These are phyloP conservation scores for Alternaria metachromatica DNA, from an alignment of 2,329 filamentous ascomycete species.

Conservation along the genomic window DNA sequence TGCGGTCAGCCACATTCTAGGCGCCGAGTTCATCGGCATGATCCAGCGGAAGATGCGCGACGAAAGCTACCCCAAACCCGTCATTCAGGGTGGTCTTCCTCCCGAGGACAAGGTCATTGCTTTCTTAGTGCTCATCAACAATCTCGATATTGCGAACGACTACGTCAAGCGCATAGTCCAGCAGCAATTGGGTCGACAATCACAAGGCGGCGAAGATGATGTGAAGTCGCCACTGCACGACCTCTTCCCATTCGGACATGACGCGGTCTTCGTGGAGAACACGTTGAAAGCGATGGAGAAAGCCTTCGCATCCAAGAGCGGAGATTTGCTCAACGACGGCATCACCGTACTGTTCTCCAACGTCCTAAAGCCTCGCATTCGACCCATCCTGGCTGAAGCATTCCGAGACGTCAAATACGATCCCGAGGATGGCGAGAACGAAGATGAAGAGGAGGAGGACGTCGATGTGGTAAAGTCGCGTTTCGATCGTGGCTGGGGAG, in stretches of 20 bases:
- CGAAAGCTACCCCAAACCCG: conserved; percentile 85
- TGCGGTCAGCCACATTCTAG: conserved; percentile 78
- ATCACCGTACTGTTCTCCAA: conserved; percentile 86
- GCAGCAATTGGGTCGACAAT: conserved; percentile 61
- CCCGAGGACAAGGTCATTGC: conserved; percentile 87
- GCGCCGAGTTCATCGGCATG: conserved; percentile 94
- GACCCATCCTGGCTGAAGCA: conserved; percentile 82
- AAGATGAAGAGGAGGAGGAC: conserved; percentile 56
- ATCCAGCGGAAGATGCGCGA: conserved; percentile 97
- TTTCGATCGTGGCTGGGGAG: conserved; percentile 86
- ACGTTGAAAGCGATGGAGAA: conserved; percentile 72
- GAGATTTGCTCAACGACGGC: conserved; percentile 82
- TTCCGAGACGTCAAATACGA: conserved; percentile 91
- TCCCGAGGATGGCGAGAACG: conserved; percentile 56
- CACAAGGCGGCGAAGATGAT: conserved; percentile 49
- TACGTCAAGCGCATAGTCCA: conserved; percentile 88
- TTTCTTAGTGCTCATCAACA: conserved; percentile 94
- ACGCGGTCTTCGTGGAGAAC: conserved; percentile 72
- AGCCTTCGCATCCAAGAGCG: conserved; percentile 77
- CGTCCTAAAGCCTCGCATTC: conserved; percentile 82
- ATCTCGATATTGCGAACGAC: conserved; percentile 88
- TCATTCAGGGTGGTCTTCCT: conserved; percentile 79
- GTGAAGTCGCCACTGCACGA: conserved; percentile 55
- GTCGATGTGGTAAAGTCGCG: conserved; percentile 73
- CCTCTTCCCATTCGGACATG: conserved; percentile 81